A percentile compares a stretch with the other conserved stretches of the same genome.
Evolutionary conservation across 768 basidiomycete genomes (phyloP).

Genomic region (Suillus luteus): DNA sequence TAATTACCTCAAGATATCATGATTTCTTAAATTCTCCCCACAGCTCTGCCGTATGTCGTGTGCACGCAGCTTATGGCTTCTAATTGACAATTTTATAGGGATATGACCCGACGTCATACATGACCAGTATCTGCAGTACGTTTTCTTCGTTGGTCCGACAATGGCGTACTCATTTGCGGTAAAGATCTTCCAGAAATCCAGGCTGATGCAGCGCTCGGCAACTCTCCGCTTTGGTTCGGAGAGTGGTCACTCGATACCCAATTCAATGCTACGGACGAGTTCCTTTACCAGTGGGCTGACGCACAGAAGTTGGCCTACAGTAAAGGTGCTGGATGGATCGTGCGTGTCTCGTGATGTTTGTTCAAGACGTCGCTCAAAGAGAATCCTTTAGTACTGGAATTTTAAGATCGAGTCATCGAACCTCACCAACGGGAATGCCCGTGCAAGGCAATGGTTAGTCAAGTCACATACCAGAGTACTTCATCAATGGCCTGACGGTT

Average conservation of each 20-base stretch:
- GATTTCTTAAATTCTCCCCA: conserved; percentile 3
- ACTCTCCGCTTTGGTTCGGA: conserved; percentile 56
- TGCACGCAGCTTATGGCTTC: too few relatives aligned
- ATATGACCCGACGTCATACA: conserved; percentile 66
- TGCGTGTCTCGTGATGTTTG: conserved; percentile 34
- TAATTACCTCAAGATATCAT: not conserved
- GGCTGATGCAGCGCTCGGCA: conserved; percentile 42
- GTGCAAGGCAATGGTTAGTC: conserved; percentile 62
- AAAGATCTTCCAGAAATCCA: conserved; percentile 63
- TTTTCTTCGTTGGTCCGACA: conserved; percentile 12
- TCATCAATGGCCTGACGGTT: not conserved
- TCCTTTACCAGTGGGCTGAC: conserved; percentile 70
- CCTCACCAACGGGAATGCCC: conserved; percentile 44
- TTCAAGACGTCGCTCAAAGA: not conserved
- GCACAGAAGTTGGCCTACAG: conserved; percentile 71
- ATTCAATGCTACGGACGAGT: conserved; percentile 62
- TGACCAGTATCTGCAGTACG: conserved; percentile 71
- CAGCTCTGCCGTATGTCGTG: conserved; percentile 57
- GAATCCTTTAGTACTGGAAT: conserved; percentile 49
- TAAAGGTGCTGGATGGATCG: conserved; percentile 66
- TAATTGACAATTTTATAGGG: conserved; percentile 43
- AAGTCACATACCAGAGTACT: conserved; percentile 7
- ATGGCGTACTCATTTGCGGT: not conserved
- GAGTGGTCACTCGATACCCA: conserved; percentile 68
- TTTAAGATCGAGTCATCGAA: conserved; percentile 67